Conservation (phyloP, 257 asterid species). For the Nicotiana attenuata region DNA sequence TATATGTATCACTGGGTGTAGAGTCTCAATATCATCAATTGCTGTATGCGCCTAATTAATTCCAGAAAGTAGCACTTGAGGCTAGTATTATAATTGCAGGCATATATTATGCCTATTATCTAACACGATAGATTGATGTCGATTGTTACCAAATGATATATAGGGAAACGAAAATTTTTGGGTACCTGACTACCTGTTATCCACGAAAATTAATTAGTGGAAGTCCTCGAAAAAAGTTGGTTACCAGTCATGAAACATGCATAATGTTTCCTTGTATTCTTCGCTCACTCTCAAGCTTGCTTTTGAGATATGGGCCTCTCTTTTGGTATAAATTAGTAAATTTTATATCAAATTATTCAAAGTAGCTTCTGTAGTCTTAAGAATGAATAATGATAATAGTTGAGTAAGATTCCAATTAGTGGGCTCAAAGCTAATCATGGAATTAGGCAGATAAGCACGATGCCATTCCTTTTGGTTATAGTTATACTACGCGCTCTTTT, state of each 20-base stretch:
- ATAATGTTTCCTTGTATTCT: background rate
- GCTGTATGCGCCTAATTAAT: background rate
- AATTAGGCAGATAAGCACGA: conserved; percentile 2
- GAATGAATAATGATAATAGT: background rate
- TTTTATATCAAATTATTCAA: no score
- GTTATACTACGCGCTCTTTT: no score
- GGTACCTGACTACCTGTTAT: background rate
- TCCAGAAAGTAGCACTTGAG: background rate
- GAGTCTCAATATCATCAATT: no score
- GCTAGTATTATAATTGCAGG: background rate
- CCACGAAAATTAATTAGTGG: background rate
- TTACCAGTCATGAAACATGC: background rate
- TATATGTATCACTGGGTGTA: no score
- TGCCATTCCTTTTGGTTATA: background rate
- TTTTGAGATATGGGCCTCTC: background rate
- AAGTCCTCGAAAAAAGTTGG: background rate
- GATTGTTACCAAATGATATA: background rate
- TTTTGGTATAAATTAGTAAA: no score
- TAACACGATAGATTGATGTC: background rate
- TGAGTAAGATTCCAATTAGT: background rate
- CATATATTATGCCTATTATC: background rate
- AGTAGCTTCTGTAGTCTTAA: no score
- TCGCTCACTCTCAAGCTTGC: background rate
- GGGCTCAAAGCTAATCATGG: background rate
- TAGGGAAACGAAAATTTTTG: no score